Evolutionary conservation across 306 rosid genomes (phyloP).

Genomic region (Glycine soja): DNA sequence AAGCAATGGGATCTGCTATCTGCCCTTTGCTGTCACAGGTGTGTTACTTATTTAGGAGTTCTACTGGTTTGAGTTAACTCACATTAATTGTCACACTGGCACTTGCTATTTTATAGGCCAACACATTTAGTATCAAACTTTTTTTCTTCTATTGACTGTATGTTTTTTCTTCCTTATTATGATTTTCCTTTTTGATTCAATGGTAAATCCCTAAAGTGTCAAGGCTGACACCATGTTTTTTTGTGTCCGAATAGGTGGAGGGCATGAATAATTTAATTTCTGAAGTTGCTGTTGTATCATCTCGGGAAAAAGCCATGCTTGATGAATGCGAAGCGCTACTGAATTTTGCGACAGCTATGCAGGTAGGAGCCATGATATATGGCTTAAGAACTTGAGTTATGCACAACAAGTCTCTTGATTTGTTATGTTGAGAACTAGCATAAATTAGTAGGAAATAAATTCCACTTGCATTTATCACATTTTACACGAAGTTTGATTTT

Average conservation of each 20-base stretch:
- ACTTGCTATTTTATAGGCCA: no score
- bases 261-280: conserved; percentile 73
- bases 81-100: no score
- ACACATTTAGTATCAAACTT: conserved; percentile 5
- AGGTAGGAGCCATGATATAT: conserved; percentile 60
- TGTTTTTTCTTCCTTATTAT: no score
- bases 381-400: conserved; percentile 37
- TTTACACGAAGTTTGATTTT: conserved; percentile 12
- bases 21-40: conserved; percentile 83
- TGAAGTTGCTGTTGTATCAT: conserved; percentile 80
- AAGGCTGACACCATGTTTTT: conserved; percentile 35
- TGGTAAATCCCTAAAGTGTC: not conserved
- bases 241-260: conserved; percentile 65
- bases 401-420: not conserved
- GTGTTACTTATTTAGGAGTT: conserved; percentile 47
- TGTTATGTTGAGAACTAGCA: conserved; percentile 11
- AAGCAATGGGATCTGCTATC: conserved; percentile 85
- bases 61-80: not conserved
- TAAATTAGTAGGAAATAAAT: conserved; percentile 19
- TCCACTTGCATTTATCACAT: conserved; percentile 5
- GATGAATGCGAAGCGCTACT: conserved; percentile 79
- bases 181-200: not conserved
- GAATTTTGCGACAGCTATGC: conserved; percentile 79
- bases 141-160: not conserved
- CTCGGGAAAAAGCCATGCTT: conserved; percentile 87